A percentile compares a stretch with the other conserved stretches of the same genome.
Conservation (phyloP, 164 flowering plant genomes). For the Platanus orientalis region DNA sequence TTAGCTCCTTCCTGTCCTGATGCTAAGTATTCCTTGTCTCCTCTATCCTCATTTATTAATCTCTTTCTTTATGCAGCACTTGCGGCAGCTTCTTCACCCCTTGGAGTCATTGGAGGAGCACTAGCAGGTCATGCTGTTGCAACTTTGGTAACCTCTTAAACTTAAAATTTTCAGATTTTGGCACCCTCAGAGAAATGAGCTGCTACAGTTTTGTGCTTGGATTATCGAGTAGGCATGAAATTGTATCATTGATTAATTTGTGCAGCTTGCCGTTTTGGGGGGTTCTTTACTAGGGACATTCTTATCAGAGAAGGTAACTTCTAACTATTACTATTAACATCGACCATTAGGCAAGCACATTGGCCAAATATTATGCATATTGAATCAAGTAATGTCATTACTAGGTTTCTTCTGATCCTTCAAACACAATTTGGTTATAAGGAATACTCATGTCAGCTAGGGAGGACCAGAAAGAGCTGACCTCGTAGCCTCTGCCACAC, state of each 20-base stretch:
- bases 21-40: background rate
- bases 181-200: background rate
- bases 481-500: too few relatives aligned
- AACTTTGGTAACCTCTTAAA: constrained; percentile 65
- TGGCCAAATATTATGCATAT: too few relatives aligned
- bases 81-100: constrained; percentile 98
- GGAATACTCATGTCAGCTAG: too few relatives aligned
- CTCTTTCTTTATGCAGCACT: constrained; percentile 53
- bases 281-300: constrained; percentile 88
- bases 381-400: too few relatives aligned
- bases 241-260: constrained; percentile 1
- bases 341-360: too few relatives aligned
- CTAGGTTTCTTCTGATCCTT: too few relatives aligned
- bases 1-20: background rate
- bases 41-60: background rate
- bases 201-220: background rate
- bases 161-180: background rate
- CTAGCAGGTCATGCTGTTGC: constrained; percentile 94
- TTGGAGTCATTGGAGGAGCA: constrained; percentile 95
- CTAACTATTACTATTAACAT: background rate
- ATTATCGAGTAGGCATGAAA: background rate
- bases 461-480: too few relatives aligned
- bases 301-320: constrained; percentile 86
- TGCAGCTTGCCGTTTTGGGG: constrained; percentile 94
- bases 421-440: too few relatives aligned